phyloP scores from a whole-genome alignment of 129 eudicot species.

The Flaveria robusta region DNA sequence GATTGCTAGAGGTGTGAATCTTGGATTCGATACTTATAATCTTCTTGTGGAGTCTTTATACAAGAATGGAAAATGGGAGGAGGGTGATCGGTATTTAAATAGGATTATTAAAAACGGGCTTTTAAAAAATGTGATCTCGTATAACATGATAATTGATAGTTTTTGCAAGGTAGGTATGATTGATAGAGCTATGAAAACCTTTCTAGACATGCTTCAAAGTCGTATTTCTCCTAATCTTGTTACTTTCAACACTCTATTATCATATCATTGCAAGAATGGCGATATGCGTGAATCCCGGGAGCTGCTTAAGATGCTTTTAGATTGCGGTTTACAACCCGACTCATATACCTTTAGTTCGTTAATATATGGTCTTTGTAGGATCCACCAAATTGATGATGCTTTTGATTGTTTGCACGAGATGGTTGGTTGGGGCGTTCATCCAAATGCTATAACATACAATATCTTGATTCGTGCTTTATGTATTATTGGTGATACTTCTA shows the following conservation, averaged over 20 bases:
- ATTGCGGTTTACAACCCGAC: slow-evolving; percentile 68
- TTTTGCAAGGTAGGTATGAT: slow-evolving; percentile 70
- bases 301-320: slow-evolving; percentile 64
- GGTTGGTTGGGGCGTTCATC: slow-evolving; percentile 76
- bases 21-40: slow-evolving; percentile 61
- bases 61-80: slow-evolving; percentile 39
- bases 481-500: slow-evolving; percentile 55
- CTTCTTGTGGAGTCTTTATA: slow-evolving; percentile 62
- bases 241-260: slow-evolving; percentile 74
- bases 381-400: slow-evolving; percentile 74
- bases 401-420: slow-evolving; percentile 77
- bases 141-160: slow-evolving; percentile 81
- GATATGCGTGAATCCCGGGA: slow-evolving; percentile 54
- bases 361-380: slow-evolving; percentile 76
- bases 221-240: slow-evolving; percentile 69
- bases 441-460: slow-evolving; percentile 73
- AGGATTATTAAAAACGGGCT: slow-evolving; percentile 50
- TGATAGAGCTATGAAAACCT: slow-evolving; percentile 55
- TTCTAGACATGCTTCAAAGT: slow-evolving; percentile 56
- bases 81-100: slow-evolving; percentile 58
- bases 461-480: slow-evolving; percentile 71
- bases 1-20: slow-evolving; percentile 44
- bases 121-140: slow-evolving; percentile 55
- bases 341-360: slow-evolving; percentile 69
- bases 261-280: slow-evolving; percentile 66